Evolutionary conservation across 306 rosid genomes (phyloP).

Genomic region (Cicer cuneatum): DNA sequence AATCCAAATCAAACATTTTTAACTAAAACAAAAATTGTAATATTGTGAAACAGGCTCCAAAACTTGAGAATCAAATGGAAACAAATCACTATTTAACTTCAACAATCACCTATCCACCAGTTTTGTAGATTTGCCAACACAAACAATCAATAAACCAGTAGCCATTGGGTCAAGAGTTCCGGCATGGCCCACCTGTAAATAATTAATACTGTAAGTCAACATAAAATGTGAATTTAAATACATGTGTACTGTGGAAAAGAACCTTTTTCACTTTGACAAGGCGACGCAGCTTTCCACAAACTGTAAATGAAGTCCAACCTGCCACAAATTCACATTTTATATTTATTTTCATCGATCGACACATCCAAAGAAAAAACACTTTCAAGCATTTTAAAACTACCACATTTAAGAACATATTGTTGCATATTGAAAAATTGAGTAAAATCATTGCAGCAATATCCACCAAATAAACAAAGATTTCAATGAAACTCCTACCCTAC

Average conservation of each 20-base stretch:
- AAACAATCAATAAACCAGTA: slow-evolving; percentile 91
- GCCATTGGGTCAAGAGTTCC: slow-evolving; percentile 99
- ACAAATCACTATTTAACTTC: slow-evolving; percentile 7
- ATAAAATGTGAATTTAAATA: neutral
- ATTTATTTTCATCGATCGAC: slow-evolving; percentile 2
- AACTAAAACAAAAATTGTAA: slow-evolving; percentile 22
- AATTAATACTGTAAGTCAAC: slow-evolving; percentile 38
- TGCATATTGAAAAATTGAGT: slow-evolving; percentile 13
- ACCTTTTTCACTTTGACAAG: slow-evolving; percentile 96
- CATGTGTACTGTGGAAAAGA: slow-evolving; percentile 9
- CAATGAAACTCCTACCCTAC: neutral
- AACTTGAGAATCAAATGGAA: slow-evolving; percentile 32
- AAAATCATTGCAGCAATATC: slow-evolving; percentile 18
- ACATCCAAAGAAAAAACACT: slow-evolving; percentile 5
- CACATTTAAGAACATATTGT: neutral
- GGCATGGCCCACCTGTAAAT: slow-evolving; percentile 92
- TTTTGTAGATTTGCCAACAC: slow-evolving; percentile 97
- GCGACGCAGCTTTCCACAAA: slow-evolving; percentile 96
- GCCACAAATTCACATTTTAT: slow-evolving; percentile 41
- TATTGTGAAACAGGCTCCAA: slow-evolving; percentile 21
- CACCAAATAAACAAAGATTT: slow-evolving; percentile 25
- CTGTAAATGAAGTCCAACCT: slow-evolving; percentile 99
- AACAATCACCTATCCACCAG: slow-evolving; percentile 71
- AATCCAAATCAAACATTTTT: slow-evolving; percentile 31
- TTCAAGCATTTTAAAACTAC: slow-evolving; percentile 9